Conservation (phyloP, 2,329 filamentous ascomycete genomes). For the Botrytis pseudocinerea region DNA sequence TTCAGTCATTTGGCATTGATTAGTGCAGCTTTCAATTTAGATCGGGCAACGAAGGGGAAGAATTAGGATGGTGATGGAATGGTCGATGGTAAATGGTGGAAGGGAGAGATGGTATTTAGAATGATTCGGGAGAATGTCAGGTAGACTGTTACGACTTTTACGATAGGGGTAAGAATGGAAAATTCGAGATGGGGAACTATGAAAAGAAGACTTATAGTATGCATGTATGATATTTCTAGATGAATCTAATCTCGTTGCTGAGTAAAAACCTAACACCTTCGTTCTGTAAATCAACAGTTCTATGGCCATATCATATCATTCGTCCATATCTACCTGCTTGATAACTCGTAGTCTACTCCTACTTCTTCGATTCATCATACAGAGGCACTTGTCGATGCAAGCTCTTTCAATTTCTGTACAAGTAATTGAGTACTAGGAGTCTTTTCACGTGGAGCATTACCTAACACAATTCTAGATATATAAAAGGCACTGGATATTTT, state of each 20-base stretch:
- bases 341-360: too few species aligned
- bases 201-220: not conserved
- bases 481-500: too few species aligned
- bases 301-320: too few species aligned
- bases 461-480: not conserved
- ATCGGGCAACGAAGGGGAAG: conserved; percentile 46
- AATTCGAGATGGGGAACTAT: too few species aligned
- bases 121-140: not conserved
- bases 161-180: not conserved
- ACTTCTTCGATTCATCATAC: not conserved
- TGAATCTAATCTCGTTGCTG: not conserved
- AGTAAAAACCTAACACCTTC: not conserved
- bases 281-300: not conserved
- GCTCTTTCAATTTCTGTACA: not conserved
- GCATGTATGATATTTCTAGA: not conserved
- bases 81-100: not conserved
- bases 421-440: not conserved
- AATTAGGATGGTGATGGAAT: not conserved
- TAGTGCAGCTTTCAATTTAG: conserved; percentile 75
- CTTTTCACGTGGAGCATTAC: not conserved
- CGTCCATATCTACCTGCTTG: too few species aligned
- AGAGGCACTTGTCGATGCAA: not conserved
- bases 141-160: not conserved
- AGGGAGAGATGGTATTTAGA: not conserved
- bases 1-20: conserved; percentile 76